These are phyloP conservation scores for Pyrus hybrid DNA, from an alignment of 331 rosid genomes.

Conservation along the genomic window DNA sequence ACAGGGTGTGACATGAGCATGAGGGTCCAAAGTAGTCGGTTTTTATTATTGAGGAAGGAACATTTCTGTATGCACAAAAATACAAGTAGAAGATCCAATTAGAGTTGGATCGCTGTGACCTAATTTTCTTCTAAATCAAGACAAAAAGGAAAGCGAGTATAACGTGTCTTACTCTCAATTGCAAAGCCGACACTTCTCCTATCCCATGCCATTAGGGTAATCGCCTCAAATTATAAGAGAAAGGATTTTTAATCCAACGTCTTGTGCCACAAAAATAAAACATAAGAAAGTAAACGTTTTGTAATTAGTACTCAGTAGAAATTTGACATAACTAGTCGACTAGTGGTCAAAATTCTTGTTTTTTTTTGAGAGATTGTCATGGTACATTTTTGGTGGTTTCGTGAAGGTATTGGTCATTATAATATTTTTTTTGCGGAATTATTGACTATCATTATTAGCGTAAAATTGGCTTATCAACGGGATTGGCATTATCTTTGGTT, in stretches of 20 bases:
- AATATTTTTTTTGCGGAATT: too few species aligned
- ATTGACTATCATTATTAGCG: too few species aligned
- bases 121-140: neutral
- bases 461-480: too few species aligned
- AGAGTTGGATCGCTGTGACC: constrained; percentile 21
- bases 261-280: neutral
- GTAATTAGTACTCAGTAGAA: neutral
- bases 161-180: neutral
- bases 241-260: neutral
- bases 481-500: too few species aligned
- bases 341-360: neutral
- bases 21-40: constrained; percentile 21
- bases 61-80: constrained; percentile 27
- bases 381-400: too few species aligned
- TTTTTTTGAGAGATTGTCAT: too few species aligned
- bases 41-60: constrained; percentile 12
- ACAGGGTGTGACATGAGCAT: constrained; percentile 23
- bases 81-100: constrained; percentile 38
- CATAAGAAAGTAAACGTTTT: neutral
- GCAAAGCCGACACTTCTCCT: neutral
- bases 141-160: constrained; percentile 9
- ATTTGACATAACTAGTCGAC: neutral
- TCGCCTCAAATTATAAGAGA: neutral
- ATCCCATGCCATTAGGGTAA: neutral
- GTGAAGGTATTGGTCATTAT: neutral